Conservation (phyloP, 2,329 filamentous ascomycete species). For the Aspergillus sp. region DNA sequence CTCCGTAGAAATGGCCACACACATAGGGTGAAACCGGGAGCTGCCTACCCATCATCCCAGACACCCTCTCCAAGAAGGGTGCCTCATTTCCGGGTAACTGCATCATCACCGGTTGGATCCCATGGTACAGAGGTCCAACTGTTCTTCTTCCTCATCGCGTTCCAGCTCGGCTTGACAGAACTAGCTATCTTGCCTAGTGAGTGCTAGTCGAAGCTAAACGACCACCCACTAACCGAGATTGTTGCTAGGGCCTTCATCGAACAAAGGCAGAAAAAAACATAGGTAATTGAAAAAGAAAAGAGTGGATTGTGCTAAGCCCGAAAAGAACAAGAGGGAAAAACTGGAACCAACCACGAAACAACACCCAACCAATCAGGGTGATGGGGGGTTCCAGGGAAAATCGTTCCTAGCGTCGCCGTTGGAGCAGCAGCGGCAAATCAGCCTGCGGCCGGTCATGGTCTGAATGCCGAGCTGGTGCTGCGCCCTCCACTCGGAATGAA, state of each 20-base stretch:
- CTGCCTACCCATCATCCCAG: not conserved
- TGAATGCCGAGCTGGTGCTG: not conserved
- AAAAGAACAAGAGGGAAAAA: constrained; percentile 9
- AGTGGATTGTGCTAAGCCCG: not conserved
- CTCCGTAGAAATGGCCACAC: not conserved
- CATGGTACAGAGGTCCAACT: constrained; percentile 9
- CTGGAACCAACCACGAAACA: constrained; percentile 12
- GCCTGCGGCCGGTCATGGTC: not conserved
- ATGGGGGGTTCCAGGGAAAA: constrained; percentile 13
- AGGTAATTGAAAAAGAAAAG: constrained; percentile 5
- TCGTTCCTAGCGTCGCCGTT: constrained; percentile 24
- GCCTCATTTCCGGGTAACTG: constrained; percentile 14
- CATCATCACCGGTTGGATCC: constrained; percentile 14
- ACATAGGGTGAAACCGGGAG: not conserved
- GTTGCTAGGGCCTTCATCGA: not conserved
- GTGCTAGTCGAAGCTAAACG: not conserved
- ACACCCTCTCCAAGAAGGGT: constrained; percentile 1
- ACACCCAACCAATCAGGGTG: constrained; percentile 15
- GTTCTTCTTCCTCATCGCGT: no score
- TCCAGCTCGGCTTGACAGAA: not conserved
- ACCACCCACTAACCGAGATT: not conserved
- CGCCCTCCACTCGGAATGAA: not conserved
- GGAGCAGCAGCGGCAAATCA: constrained; percentile 13
- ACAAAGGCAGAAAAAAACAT: not conserved
- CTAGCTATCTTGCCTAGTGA: not conserved